These are phyloP conservation scores for Rosa rugosa DNA, from an alignment of 306 rosid genomes.

Conservation along the genomic window DNA sequence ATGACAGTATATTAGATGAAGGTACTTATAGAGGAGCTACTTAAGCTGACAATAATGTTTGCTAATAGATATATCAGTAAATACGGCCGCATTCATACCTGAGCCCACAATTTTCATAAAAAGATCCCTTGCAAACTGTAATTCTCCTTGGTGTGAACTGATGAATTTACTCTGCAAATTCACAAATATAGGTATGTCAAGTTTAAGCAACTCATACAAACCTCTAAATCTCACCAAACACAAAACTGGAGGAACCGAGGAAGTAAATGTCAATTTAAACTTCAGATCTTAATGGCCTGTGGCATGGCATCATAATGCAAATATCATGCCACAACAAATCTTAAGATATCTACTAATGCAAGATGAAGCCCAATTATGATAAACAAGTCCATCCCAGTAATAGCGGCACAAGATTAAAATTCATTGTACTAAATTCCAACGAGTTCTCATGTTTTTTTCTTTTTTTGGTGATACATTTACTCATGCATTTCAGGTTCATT, in stretches of 20 bases:
- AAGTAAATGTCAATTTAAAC: not conserved
- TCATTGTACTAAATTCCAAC: not conserved
- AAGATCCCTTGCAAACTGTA: slow-evolving; percentile 39
- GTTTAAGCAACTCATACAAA: not conserved
- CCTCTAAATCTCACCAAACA: not conserved
- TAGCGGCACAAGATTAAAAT: not conserved
- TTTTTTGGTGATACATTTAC: not conserved
- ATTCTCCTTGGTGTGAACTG: slow-evolving; percentile 41
- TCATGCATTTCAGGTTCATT: not conserved
- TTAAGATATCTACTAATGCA: not conserved
- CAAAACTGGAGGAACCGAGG: not conserved
- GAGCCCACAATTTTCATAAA: slow-evolving; percentile 25
- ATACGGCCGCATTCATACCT: slow-evolving; percentile 33
- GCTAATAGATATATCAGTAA: not conserved
- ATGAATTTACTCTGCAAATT: slow-evolving; percentile 45
- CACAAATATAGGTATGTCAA: slow-evolving; percentile 1
- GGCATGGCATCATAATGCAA: not conserved
- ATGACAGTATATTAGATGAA: no score
- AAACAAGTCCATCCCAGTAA: not conserved
- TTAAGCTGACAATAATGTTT: not conserved
- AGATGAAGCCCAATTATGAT: not conserved
- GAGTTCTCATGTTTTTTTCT: not conserved
- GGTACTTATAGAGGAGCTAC: not conserved
- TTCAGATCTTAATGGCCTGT: slow-evolving; percentile 9
- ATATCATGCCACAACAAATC: not conserved